A percentile compares a stretch with the other conserved stretches of the same genome.
phyloP scores from a whole-genome alignment of 257 asterid genomes.

The Fraxinus americana region DNA sequence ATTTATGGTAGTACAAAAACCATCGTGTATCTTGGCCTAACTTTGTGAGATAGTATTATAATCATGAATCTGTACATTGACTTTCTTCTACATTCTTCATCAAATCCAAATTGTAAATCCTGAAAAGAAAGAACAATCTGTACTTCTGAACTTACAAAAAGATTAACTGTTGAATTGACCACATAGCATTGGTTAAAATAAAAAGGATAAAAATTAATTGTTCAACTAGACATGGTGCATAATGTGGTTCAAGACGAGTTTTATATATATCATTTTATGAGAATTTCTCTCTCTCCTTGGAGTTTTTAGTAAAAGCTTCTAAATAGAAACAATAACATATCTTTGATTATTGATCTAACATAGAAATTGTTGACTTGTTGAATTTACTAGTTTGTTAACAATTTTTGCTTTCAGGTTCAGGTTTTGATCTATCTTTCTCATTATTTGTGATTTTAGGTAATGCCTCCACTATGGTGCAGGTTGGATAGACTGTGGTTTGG shows the following conservation, averaged over 20 bases:
- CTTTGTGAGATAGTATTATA: background rate
- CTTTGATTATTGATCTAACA: slow-evolving; percentile 19
- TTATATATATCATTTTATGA: background rate
- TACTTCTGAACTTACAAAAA: slow-evolving; percentile 20
- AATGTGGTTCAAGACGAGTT: background rate
- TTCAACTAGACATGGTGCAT: background rate
- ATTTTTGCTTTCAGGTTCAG: slow-evolving; percentile 26
- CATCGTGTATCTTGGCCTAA: background rate
- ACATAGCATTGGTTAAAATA: background rate
- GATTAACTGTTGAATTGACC: slow-evolving; percentile 3
- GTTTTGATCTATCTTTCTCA: slow-evolving; percentile 45
- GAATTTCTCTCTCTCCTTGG: slow-evolving; percentile 7
- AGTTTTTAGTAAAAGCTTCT: slow-evolving; percentile 15
- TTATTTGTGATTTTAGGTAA: slow-evolving; percentile 88
- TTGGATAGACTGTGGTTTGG: slow-evolving; percentile 99
- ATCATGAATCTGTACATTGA: background rate
- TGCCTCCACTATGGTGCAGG: slow-evolving; percentile 99
- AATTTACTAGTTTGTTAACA: slow-evolving; percentile 25
- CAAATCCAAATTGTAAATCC: background rate
- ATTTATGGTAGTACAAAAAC: background rate
- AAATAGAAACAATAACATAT: background rate
- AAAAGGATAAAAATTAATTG: background rate
- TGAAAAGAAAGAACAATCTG: background rate
- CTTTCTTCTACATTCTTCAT: background rate
- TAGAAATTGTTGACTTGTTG: background rate